These are phyloP conservation scores for Magnolia sinica DNA, from an alignment of 164 flowering plant species.

Conservation along the genomic window DNA sequence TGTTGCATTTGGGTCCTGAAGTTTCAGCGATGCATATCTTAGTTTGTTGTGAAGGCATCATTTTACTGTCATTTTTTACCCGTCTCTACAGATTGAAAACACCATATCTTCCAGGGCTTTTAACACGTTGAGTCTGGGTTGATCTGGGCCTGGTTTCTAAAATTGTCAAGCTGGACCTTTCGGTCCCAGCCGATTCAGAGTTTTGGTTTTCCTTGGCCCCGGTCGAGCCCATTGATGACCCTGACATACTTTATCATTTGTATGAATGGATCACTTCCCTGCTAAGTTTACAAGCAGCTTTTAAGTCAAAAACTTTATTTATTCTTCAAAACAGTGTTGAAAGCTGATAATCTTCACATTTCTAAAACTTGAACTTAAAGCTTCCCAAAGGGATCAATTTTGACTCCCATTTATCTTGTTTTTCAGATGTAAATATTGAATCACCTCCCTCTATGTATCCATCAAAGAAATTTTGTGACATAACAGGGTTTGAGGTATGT, in stretches of 20 bases:
- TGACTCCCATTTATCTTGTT: background rate
- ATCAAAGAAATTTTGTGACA: conserved; percentile 70
- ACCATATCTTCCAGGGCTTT: background rate
- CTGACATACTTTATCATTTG: background rate
- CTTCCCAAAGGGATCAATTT: background rate
- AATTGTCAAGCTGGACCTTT: no score
- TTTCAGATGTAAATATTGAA: conserved; percentile 77
- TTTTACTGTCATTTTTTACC: background rate
- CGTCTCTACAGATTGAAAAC: background rate
- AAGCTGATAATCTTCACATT: background rate
- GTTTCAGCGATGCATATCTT: background rate
- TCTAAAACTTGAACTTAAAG: background rate
- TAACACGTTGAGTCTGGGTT: no score
- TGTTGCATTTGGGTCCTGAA: background rate
- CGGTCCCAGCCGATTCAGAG: no score
- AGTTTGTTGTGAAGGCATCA: background rate
- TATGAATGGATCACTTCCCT: background rate
- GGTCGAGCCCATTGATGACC: no score
- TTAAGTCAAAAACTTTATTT: no score
- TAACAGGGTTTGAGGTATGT: conserved; percentile 84
- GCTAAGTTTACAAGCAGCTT: background rate
- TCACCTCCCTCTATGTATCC: conserved; percentile 87
- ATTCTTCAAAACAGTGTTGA: background rate
- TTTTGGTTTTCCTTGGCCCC: no score
- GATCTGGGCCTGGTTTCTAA: no score